Conservation (phyloP, 148 eudicot genomes). For the Polygonum maritimum region DNA sequence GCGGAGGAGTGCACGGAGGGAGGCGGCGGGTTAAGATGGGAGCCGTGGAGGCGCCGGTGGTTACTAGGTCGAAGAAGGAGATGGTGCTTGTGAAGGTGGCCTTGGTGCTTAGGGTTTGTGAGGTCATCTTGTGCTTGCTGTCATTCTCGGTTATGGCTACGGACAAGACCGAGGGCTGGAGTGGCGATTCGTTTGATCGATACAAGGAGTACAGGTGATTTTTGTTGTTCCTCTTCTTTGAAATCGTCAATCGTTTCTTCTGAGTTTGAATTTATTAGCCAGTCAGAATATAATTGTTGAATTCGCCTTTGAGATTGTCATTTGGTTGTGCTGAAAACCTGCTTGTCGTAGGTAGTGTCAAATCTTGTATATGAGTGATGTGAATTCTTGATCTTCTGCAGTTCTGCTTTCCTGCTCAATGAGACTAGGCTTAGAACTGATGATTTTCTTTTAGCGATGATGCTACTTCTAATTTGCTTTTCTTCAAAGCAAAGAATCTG, state of each 20-base stretch:
- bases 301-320: neutral
- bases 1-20: conserved; percentile 13
- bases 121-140: conserved; percentile 47
- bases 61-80: conserved; percentile 31
- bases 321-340: neutral
- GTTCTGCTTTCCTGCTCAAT: neutral
- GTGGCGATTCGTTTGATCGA: conserved; percentile 89
- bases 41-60: conserved; percentile 18
- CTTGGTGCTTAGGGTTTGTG: conserved; percentile 57
- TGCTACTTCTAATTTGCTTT: neutral
- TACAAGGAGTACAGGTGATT: conserved; percentile 77
- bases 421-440: neutral
- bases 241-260: neutral
- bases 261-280: neutral
- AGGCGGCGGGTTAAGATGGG: conserved; percentile 21
- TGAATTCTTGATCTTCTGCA: neutral
- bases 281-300: neutral
- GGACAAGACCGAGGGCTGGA: conserved; percentile 82
- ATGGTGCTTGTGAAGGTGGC: conserved; percentile 35
- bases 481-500: neutral
- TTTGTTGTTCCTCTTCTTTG: conserved; percentile 15
- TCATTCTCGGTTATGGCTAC: conserved; percentile 82
- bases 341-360: neutral
- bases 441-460: neutral
- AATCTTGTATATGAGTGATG: neutral